Evolutionary conservation across 495 filamentous ascomycete species (phyloP), one percentile per base, ranked within the genome.

Genomic region (Sporormia fimetaria): DNA sequence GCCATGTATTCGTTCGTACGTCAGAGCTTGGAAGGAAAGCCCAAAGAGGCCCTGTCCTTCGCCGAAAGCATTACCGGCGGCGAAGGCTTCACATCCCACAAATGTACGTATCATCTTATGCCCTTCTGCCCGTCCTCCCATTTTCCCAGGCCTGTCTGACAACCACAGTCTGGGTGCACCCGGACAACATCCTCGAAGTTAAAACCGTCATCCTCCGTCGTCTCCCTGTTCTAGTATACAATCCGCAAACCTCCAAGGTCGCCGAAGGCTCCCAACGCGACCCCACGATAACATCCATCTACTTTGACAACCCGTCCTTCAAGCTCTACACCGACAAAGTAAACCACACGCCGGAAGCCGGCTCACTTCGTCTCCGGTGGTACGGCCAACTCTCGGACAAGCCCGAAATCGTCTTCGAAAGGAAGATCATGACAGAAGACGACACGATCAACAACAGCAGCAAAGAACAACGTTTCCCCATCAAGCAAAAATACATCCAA

Each of bases 1-100:
- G 74, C 84, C 46, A 93, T 96, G 86, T 95, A 94, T 61, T 87
- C 80, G 36, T 93, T 93, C 58, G 78, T 90, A 40, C 80, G 85
- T 20, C 82, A 94, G 61, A 76, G 80, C 26, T 64, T 93, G 32
- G 74, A 87, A 36, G 66, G 66, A 10, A 69, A 73, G 15, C 45
- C 47, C 1, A 28, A 51, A 20, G 48, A 54, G 35, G 48, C 49
- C 17, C 36, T 51, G 3, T 51, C 58, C 1, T 54, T 55, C 11
- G 40, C 52, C 37, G 56, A 59, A 3, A 54, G 54, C 41, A 62
- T 63, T 8, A 59, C 63, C 15, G 70, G 66, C 23, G 70, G 64
- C 11, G 74, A 88, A 53, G 69, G 70, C 40, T 96, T 92, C 58
- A 82, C 74, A n/a, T 84, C 86, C 17, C 76, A 90, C 62, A 98